Evolutionary conservation across 2,329 filamentous ascomycete species (phyloP).

Genomic region (Exophiala calicioides): DNA sequence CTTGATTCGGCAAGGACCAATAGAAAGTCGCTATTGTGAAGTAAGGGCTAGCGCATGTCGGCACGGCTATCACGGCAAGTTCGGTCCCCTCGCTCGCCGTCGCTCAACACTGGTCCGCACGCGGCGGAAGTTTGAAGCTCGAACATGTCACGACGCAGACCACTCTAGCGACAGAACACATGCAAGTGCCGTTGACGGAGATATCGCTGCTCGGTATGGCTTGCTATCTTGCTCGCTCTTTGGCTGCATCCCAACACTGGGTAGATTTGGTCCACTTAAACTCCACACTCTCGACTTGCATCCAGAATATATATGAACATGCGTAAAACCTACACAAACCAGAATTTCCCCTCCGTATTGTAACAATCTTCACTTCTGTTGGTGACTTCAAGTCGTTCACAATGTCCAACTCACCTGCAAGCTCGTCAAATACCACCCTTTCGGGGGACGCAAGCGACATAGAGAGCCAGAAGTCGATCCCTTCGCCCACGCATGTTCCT

Average conservation of each 20-base stretch:
- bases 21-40: background rate
- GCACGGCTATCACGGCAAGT: background rate
- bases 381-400: background rate
- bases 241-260: no score
- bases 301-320: no score
- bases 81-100: no score
- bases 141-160: no score
- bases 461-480: slow-evolving; percentile 18
- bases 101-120: background rate
- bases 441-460: slow-evolving; percentile 6
- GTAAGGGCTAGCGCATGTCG: no score
- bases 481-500: no score
- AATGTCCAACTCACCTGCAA: slow-evolving; percentile 14
- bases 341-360: background rate
- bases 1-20: background rate
- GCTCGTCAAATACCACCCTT: slow-evolving; percentile 15
- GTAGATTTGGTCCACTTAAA: no score
- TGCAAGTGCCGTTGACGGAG: no score
- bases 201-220: no score
- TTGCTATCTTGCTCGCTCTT: no score
- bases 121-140: background rate
- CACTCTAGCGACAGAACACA: no score
- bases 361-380: background rate
- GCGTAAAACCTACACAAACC: background rate
- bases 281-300: no score